Evolutionary conservation across 345 rosid genomes (phyloP).

Genomic region (Eucalyptus paniculata): DNA sequence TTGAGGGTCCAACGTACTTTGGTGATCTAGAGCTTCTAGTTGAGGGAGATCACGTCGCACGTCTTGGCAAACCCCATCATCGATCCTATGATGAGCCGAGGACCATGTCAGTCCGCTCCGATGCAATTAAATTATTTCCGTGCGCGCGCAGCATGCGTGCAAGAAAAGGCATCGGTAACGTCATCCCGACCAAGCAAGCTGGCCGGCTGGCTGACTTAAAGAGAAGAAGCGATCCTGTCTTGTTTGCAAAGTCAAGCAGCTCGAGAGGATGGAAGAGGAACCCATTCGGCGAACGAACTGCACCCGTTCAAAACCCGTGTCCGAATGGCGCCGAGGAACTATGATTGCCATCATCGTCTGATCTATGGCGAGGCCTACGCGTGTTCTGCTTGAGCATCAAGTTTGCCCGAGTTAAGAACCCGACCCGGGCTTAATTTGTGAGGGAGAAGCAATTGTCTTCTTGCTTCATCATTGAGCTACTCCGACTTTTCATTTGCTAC

Average conservation of each 20-base stretch:
- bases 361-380: not conserved
- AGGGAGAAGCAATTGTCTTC: not conserved
- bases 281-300: not conserved
- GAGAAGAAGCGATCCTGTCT: not conserved
- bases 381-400: not conserved
- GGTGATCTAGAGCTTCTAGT: not conserved
- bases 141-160: not conserved
- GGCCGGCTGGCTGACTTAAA: not conserved
- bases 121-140: not conserved
- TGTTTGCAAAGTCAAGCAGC: not conserved
- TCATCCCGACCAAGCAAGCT: not conserved
- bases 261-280: not conserved
- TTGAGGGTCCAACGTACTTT: not conserved
- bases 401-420: not conserved
- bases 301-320: not conserved
- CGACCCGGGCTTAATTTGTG: not conserved
- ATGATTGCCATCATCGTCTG: not conserved
- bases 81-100: not conserved
- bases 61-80: not conserved
- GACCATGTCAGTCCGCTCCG: not conserved
- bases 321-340: not conserved
- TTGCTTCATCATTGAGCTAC: not conserved
- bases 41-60: not conserved
- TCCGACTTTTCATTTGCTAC: not conserved
- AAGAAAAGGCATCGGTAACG: not conserved